A percentile compares a stretch with the other conserved stretches of the same genome.
phyloP scores from a whole-genome alignment of 805 yeast species.

The Maudiozyma barnettii region DNA sequence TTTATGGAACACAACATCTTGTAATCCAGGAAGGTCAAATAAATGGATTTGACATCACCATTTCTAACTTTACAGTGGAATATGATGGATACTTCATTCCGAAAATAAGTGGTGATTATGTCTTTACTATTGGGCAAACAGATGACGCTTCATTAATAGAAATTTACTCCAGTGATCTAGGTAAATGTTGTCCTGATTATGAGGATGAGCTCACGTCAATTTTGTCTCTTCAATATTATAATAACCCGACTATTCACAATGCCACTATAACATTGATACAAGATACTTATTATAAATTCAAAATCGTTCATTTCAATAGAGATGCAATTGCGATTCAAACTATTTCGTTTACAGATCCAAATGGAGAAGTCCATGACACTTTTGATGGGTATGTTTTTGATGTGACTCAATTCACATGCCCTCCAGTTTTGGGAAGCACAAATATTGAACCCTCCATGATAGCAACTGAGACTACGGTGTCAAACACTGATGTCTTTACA shows the following conservation, averaged over 20 bases:
- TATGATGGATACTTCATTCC: neutral
- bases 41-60: neutral
- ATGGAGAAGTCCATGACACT: neutral
- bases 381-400: neutral
- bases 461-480: too few species aligned
- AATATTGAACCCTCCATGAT: too few species aligned
- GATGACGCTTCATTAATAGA: neutral
- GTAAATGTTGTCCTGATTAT: neutral
- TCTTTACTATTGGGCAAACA: neutral
- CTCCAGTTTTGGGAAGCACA: too few species aligned
- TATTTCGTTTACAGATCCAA: neutral
- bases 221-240: neutral
- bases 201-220: neutral
- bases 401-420: too few species aligned
- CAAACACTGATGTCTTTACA: too few species aligned
- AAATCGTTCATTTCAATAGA: neutral
- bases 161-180: neutral
- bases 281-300: neutral
- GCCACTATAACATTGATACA: neutral
- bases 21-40: neutral
- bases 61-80: neutral
- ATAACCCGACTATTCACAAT: neutral
- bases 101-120: neutral
- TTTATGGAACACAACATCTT: neutral
- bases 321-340: neutral